Evolutionary conservation across 1,139 yeast species (phyloP).

Genomic region (Saccharomyces pastorianus): DNA sequence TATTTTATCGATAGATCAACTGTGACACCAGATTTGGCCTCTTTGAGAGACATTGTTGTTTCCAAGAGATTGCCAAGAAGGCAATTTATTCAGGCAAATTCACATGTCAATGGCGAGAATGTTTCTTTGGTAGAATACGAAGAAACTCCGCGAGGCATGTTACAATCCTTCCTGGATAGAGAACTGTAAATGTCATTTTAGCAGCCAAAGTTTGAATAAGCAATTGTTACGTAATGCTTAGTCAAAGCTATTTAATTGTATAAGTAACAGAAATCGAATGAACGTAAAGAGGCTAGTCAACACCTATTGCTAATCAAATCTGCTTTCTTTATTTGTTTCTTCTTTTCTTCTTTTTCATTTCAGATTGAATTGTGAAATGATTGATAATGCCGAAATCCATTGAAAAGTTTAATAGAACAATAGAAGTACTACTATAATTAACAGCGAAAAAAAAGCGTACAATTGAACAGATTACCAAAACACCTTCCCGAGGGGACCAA

Average conservation of each 20-base stretch:
- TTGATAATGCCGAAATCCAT: neutral
- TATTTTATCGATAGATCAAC: constrained; percentile 60
- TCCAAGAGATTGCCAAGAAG: constrained; percentile 72
- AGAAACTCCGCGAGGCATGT: constrained; percentile 68
- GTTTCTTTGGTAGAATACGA: constrained; percentile 63
- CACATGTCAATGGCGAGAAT: constrained; percentile 31
- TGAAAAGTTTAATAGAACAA: neutral
- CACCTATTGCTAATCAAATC: no score
- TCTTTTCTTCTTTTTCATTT: neutral
- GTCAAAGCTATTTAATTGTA: neutral
- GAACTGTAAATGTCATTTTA: constrained; percentile 19
- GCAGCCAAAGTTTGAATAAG: neutral
- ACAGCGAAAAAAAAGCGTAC: neutral
- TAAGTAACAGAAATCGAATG: neutral
- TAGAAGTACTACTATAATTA: neutral
- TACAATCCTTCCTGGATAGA: constrained; percentile 68
- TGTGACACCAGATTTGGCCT: constrained; percentile 55
- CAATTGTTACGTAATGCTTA: neutral
- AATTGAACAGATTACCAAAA: neutral
- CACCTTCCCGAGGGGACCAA: neutral
- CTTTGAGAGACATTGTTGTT: constrained; percentile 60
- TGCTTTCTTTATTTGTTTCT: neutral
- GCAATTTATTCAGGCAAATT: constrained; percentile 74
- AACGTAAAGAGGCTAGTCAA: no score
- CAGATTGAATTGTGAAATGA: neutral